phyloP scores from a whole-genome alignment of 805 yeast species.

The Scheffersomyces spartinae region DNA sequence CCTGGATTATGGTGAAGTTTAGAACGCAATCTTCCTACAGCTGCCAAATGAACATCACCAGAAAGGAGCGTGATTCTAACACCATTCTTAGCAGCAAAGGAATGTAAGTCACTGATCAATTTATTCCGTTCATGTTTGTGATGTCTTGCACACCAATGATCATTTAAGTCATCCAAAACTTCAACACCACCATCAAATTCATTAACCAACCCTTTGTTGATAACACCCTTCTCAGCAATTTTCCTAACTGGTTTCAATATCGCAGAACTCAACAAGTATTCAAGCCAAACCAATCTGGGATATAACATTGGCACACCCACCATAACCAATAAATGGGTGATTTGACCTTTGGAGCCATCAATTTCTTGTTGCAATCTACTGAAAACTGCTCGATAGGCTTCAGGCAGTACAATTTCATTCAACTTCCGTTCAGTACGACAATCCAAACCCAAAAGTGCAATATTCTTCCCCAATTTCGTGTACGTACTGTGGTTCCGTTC shows the following conservation, averaged over 20 bases:
- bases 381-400: conserved; percentile 53
- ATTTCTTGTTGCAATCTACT: conserved; percentile 48
- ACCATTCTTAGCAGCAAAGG: conserved; percentile 51
- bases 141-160: conserved; percentile 89
- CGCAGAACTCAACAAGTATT: conserved; percentile 54
- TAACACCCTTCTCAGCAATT: conserved; percentile 47
- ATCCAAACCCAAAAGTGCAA: conserved; percentile 72
- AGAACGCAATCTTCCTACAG: conserved; percentile 66
- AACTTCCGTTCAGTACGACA: conserved; percentile 84
- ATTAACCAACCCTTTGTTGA: conserved; percentile 67
- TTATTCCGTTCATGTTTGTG: conserved; percentile 81
- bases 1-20: conserved; percentile 34
- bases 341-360: conserved; percentile 32
- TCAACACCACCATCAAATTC: conserved; percentile 90
- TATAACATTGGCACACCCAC: conserved; percentile 93
- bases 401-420: conserved; percentile 39
- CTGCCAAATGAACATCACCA: conserved; percentile 91
- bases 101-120: conserved; percentile 48
- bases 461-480: conserved; percentile 61
- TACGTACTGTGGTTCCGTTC: conserved; percentile 58
- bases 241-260: conserved; percentile 50
- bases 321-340: conserved; percentile 71
- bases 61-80: conserved; percentile 74
- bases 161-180: conserved; percentile 84
- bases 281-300: conserved; percentile 89